Conservation (phyloP, 805 yeast species). For the Barnettozyma populi region DNA sequence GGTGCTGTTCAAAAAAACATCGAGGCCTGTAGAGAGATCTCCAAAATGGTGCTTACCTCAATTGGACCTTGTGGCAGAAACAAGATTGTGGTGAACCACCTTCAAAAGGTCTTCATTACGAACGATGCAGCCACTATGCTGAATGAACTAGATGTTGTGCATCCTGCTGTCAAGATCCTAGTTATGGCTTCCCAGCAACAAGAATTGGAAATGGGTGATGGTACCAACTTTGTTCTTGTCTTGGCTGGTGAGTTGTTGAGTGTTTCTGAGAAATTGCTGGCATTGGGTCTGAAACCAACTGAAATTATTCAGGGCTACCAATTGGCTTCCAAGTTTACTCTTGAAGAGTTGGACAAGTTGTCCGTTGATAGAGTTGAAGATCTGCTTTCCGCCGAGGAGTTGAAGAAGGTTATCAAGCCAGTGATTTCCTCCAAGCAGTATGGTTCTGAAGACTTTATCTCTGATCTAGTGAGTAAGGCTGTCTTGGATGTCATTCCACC, state of each 20-base stretch:
- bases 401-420: slow-evolving; percentile 71
- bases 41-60: slow-evolving; percentile 86
- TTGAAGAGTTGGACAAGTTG: slow-evolving; percentile 60
- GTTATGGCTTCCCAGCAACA: slow-evolving; percentile 98
- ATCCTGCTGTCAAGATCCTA: slow-evolving; percentile 93
- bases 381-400: slow-evolving; percentile 46
- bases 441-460: slow-evolving; percentile 75
- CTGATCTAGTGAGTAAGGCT: slow-evolving; percentile 79
- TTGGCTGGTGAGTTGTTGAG: slow-evolving; percentile 89
- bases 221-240: slow-evolving; percentile 84
- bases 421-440: slow-evolving; percentile 92
- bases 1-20: slow-evolving; percentile 93
- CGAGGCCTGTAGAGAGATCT: slow-evolving; percentile 89
- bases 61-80: slow-evolving; percentile 98
- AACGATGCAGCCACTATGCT: slow-evolving; percentile 98
- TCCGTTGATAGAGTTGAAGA: slow-evolving; percentile 59
- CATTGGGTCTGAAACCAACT: slow-evolving; percentile 82
- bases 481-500: slow-evolving; percentile 73
- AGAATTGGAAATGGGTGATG: slow-evolving; percentile 96
- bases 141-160: slow-evolving; percentile 87
- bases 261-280: slow-evolving; percentile 78
- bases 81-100: slow-evolving; percentile 86
- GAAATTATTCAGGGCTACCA: slow-evolving; percentile 93
- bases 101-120: slow-evolving; percentile 83
- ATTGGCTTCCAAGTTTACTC: slow-evolving; percentile 73